Conservation (phyloP, 2,329 filamentous ascomycete species). For the Neofusicoccum ribis region DNA sequence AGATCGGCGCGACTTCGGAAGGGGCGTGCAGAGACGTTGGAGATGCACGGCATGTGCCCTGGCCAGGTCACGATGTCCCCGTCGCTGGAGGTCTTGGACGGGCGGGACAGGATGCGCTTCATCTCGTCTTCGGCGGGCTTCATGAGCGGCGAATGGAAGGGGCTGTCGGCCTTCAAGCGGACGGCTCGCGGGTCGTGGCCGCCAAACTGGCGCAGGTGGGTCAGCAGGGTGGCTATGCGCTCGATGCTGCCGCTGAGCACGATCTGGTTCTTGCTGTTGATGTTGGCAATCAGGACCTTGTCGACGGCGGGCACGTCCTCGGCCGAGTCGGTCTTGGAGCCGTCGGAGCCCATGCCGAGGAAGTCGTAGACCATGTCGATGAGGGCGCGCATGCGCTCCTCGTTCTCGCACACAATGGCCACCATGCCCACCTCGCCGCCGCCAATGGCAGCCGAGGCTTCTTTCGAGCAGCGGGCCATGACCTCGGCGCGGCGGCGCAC, state of each 20-base stretch:
- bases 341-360: slow-evolving; percentile 66
- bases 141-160: slow-evolving; percentile 93
- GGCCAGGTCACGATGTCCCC: slow-evolving; percentile 74
- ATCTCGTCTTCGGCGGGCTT: slow-evolving; percentile 76
- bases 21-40: slow-evolving; percentile 80
- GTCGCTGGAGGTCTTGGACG: slow-evolving; percentile 55
- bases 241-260: slow-evolving; percentile 86
- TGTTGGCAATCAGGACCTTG: slow-evolving; percentile 87
- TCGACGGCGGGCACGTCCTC: slow-evolving; percentile 73
- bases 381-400: slow-evolving; percentile 68
- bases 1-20: slow-evolving; percentile 73
- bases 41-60: slow-evolving; percentile 73
- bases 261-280: slow-evolving; percentile 96
- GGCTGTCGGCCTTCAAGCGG: slow-evolving; percentile 79
- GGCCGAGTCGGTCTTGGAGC: slow-evolving; percentile 66
- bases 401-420: slow-evolving; percentile 78
- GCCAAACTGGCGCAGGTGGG: slow-evolving; percentile 83
- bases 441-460: slow-evolving; percentile 60
- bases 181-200: slow-evolving; percentile 91
- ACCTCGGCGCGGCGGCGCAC: slow-evolving; percentile 76
- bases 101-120: slow-evolving; percentile 61
- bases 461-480: slow-evolving; percentile 75
- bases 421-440: slow-evolving; percentile 93
- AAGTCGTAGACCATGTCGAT: slow-evolving; percentile 78
- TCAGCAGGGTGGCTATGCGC: slow-evolving; percentile 76